Evolutionary conservation across 177 flowering plant genomes (phyloP).

Genomic region (Vitis hybrid): DNA sequence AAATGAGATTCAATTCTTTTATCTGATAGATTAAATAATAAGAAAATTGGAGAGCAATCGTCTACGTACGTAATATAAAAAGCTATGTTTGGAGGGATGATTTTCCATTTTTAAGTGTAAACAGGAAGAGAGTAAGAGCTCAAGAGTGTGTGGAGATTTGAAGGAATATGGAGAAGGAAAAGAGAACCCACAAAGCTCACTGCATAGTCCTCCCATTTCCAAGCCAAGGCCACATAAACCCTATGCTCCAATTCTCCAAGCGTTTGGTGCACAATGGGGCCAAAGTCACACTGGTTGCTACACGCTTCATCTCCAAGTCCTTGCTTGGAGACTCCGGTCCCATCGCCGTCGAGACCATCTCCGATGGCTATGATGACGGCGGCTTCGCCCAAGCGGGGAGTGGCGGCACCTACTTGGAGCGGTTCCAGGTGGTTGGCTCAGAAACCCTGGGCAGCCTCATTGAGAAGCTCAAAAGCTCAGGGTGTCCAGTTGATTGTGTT

Average conservation of each 20-base stretch:
- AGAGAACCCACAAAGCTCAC: conserved; percentile 8
- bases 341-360: conserved; percentile 22
- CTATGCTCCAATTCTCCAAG: conserved; percentile 33
- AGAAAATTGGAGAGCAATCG: too few species aligned
- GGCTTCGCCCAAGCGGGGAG: conserved; percentile 3
- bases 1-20: too few species aligned
- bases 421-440: conserved; percentile 2
- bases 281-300: conserved; percentile 24
- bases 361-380: conserved; percentile 29
- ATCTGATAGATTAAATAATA: too few species aligned
- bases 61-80: too few species aligned
- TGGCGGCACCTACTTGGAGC: conserved; percentile 1
- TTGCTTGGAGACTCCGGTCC: background rate
- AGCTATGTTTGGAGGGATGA: too few species aligned
- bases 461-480: background rate
- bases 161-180: too few species aligned
- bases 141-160: too few species aligned
- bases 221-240: conserved; percentile 32
- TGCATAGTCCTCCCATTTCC: conserved; percentile 24
- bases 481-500: conserved; percentile 3
- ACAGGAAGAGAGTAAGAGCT: too few species aligned
- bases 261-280: conserved; percentile 22
- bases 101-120: too few species aligned
- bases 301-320: conserved; percentile 22
- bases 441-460: conserved; percentile 5